A percentile compares a stretch with the other conserved stretches of the same genome.
phyloP scores from a whole-genome alignment of 306 rosid genomes.

The Prunus salicina region DNA sequence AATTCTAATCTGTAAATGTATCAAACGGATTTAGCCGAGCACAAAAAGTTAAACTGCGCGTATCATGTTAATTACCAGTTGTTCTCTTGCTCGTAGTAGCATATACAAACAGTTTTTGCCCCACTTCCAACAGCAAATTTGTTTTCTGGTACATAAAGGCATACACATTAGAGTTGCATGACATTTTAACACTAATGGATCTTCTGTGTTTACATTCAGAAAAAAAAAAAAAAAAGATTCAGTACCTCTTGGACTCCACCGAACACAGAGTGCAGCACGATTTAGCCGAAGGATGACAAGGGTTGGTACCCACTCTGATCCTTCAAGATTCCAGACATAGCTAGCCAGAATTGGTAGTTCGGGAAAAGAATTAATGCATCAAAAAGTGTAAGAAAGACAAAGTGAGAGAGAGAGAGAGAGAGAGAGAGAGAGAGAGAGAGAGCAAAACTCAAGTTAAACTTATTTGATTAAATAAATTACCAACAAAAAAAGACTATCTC shows the following conservation, averaged over 20 bases:
- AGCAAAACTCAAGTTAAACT: constrained; percentile 1
- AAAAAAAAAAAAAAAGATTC: constrained; percentile 7
- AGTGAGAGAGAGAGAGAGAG: background rate
- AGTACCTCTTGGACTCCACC: constrained; percentile 97
- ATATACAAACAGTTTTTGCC: constrained; percentile 89
- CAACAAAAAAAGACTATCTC: constrained; percentile 13
- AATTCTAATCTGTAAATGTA: background rate
- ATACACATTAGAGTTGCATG: constrained; percentile 20
- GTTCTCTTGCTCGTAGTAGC: constrained; percentile 97
- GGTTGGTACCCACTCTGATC: constrained; percentile 93
- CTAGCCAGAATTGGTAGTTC: constrained; percentile 33
- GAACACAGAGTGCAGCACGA: constrained; percentile 97
- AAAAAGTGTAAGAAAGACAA: background rate
- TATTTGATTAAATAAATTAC: background rate
- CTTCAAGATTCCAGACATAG: constrained; percentile 95
- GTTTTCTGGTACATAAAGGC: constrained; percentile 54
- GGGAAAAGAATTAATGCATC: constrained; percentile 2
- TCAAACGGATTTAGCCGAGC: background rate
- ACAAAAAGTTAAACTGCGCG: background rate
- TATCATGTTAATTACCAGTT: constrained; percentile 57
- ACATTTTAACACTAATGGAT: background rate
- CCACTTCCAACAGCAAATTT: constrained; percentile 99
- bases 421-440: background rate
- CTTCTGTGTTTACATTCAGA: background rate
- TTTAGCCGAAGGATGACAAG: constrained; percentile 90